phyloP scores from a whole-genome alignment of 768 basidiomycete species.

The Lentinula sp. region DNA sequence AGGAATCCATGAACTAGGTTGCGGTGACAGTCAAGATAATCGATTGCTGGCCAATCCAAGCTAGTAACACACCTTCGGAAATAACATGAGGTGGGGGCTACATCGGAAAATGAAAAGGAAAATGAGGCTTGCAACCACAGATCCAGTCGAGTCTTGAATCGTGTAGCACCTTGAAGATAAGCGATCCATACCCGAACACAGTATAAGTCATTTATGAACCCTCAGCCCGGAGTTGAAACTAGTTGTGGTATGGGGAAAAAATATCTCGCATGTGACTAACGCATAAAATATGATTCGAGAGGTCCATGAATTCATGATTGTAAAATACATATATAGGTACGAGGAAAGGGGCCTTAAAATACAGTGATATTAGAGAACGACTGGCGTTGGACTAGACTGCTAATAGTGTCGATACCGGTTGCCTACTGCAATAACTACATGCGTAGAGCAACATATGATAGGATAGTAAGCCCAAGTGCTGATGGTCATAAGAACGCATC shows the following conservation, averaged over 20 bases:
- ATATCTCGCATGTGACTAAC: no score
- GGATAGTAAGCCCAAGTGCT: neutral
- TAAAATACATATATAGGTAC: neutral
- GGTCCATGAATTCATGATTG: neutral
- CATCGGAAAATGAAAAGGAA: neutral
- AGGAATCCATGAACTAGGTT: conserved; percentile 68
- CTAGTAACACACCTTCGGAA: conserved; percentile 43
- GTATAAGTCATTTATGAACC: conserved; percentile 34
- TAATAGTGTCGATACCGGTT: neutral
- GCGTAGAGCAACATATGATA: neutral
- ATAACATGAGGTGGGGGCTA: conserved; percentile 83
- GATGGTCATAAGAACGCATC: neutral
- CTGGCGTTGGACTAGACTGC: neutral
- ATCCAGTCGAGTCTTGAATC: neutral
- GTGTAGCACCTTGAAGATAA: conserved; percentile 76
- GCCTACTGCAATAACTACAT: conserved; percentile 7
- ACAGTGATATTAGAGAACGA: neutral
- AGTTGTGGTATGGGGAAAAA: no score
- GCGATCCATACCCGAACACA: conserved; percentile 89
- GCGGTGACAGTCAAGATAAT: no score
- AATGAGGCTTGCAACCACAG: neutral
- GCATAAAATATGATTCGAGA: no score
- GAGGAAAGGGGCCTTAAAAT: neutral
- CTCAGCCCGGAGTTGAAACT: no score
- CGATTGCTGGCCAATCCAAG: neutral